These are phyloP conservation scores for Lagerstroemia speciosa DNA, from an alignment of 345 rosid genomes.

Conservation along the genomic window DNA sequence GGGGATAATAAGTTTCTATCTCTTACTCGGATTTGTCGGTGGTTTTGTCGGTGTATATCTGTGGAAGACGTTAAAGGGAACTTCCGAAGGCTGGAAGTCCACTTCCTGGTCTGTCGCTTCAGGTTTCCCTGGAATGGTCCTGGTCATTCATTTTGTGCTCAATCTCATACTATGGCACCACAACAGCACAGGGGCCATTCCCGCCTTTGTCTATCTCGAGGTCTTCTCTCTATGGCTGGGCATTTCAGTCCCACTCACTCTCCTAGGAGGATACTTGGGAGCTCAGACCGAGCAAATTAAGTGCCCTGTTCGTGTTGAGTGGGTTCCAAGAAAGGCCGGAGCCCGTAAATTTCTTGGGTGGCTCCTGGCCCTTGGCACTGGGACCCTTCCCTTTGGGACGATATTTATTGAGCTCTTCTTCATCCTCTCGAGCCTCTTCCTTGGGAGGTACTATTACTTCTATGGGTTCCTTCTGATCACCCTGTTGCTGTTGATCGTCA, in stretches of 20 bases:
- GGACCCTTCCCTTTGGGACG: neutral
- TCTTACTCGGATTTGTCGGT: neutral
- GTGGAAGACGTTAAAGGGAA: slow-evolving; percentile 12
- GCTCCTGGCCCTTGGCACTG: slow-evolving; percentile 6
- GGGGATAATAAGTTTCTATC: neutral
- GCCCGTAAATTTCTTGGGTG: neutral
- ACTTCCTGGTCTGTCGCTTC: slow-evolving; percentile 1
- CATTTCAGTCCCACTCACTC: slow-evolving; percentile 8
- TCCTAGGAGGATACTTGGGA: slow-evolving; percentile 10
- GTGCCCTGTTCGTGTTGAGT: slow-evolving; percentile 1
- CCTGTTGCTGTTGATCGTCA: slow-evolving; percentile 2
- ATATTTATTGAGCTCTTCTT: slow-evolving; percentile 7
- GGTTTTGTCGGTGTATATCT: slow-evolving; percentile 1
- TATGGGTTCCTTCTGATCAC: slow-evolving; percentile 5
- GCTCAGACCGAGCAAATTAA: neutral
- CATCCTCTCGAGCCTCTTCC: slow-evolving; percentile 2
- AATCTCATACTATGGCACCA: slow-evolving; percentile 7
- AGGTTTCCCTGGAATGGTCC: slow-evolving; percentile 8
- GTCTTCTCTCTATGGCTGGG: slow-evolving; percentile 7
- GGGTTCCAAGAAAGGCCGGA: neutral
- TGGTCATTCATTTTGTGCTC: neutral
- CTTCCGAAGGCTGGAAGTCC: slow-evolving; percentile 7
- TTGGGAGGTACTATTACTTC: slow-evolving; percentile 10
- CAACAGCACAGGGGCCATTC: slow-evolving; percentile 3
- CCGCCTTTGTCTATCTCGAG: neutral